These are phyloP conservation scores for Geotrichum bryndzae DNA, from an alignment of 1,139 yeast genomes.

Conservation along the genomic window DNA sequence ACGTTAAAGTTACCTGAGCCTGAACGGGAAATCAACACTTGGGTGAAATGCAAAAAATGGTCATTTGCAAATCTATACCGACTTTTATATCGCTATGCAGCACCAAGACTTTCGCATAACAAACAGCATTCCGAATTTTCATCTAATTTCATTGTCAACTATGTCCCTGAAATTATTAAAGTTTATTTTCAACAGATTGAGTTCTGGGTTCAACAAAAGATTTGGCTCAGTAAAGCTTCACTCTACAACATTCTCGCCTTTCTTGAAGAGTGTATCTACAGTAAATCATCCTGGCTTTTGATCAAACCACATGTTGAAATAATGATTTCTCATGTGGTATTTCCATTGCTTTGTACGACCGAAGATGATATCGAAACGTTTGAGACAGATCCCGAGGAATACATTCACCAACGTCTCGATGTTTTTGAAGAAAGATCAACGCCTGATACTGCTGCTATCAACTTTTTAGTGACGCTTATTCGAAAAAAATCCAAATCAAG, in stretches of 20 bases:
- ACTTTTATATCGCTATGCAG: constrained; percentile 66
- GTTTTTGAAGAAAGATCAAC: constrained; percentile 65
- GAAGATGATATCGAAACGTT: constrained; percentile 67
- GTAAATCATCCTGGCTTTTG: constrained; percentile 62
- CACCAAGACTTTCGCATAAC: constrained; percentile 30
- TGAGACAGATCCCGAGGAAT: constrained; percentile 87
- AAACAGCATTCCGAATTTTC: constrained; percentile 34
- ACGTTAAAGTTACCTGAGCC: constrained; percentile 44
- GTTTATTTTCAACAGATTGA: constrained; percentile 62
- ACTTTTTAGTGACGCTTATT: constrained; percentile 65
- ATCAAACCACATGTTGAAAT: constrained; percentile 65
- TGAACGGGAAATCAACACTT: constrained; percentile 45
- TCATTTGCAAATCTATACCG: constrained; percentile 72
- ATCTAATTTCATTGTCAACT: constrained; percentile 37
- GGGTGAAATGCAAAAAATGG: constrained; percentile 88
- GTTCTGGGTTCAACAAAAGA: constrained; percentile 57
- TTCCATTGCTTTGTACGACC: constrained; percentile 68
- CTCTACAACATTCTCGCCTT: constrained; percentile 63
- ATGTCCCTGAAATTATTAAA: constrained; percentile 67
- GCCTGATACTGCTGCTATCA: constrained; percentile 76
- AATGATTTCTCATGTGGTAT: constrained; percentile 65
- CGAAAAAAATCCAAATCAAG: constrained; percentile 58
- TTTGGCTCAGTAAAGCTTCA: constrained; percentile 67
- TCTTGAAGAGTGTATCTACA: constrained; percentile 62
- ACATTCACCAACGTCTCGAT: constrained; percentile 73